A percentile compares a stretch with the other conserved stretches of the same genome.
phyloP scores from a whole-genome alignment of 176 grass and related monocot genomes.

The Oryza brachyantha region DNA sequence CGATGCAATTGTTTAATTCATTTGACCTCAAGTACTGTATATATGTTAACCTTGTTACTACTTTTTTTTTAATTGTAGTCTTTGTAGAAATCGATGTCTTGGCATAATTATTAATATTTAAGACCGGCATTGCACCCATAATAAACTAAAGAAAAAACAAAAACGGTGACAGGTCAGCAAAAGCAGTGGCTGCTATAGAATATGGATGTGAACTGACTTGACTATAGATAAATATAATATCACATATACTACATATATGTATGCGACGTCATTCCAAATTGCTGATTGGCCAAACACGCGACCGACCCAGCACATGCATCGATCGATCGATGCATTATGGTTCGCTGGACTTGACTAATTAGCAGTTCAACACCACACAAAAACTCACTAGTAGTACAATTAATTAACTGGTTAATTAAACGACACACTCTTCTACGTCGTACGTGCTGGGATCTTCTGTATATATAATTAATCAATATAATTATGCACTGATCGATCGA shows the following conservation, averaged over 20 bases:
- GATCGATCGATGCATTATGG: not conserved
- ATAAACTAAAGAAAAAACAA: conserved; percentile 4
- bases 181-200: conserved; percentile 11
- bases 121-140: conserved; percentile 16
- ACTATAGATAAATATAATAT: too few species aligned
- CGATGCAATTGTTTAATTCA: not conserved
- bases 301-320: too few species aligned
- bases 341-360: not conserved
- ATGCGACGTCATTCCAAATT: not conserved
- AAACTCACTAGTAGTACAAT: too few species aligned
- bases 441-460: not conserved
- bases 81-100: not conserved
- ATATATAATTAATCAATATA: too few species aligned
- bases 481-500: too few species aligned
- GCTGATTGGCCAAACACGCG: not conserved
- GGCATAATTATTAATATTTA: conserved; percentile 14
- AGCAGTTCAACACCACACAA: not conserved
- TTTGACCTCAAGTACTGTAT: not conserved
- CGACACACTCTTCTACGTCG: too few species aligned
- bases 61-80: not conserved
- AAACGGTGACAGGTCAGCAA: conserved; percentile 5
- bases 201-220: not conserved
- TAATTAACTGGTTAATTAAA: not conserved
- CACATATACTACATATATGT: not conserved
- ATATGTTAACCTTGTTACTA: not conserved